Conservation (phyloP, 2,329 filamentous ascomycete species). For the Cladosporium sp. region DNA sequence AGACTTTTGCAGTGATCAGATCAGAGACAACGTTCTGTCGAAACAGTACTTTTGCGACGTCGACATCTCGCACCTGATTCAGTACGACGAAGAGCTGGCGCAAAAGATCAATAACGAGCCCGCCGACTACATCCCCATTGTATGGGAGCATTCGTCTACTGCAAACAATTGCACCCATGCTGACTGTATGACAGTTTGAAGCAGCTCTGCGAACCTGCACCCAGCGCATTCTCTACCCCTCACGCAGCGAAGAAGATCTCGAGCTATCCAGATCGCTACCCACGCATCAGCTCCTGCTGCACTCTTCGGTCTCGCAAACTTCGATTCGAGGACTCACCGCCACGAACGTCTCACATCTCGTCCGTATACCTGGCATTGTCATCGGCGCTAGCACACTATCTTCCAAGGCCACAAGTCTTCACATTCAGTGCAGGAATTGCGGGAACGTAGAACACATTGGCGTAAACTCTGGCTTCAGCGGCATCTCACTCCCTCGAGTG, state of each 20-base stretch:
- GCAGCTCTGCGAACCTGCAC: constrained; percentile 83
- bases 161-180: constrained; percentile 12
- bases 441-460: constrained; percentile 63
- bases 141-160: constrained; percentile 38
- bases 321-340: constrained; percentile 93
- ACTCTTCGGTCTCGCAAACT: constrained; percentile 83
- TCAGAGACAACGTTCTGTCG: constrained; percentile 87
- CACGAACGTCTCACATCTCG: constrained; percentile 86
- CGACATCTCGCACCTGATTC: constrained; percentile 91
- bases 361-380: constrained; percentile 93
- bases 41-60: constrained; percentile 96
- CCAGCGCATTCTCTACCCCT: constrained; percentile 85
- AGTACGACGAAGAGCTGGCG: constrained; percentile 90
- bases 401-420: constrained; percentile 82
- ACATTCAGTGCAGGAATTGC: constrained; percentile 85
- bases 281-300: constrained; percentile 88
- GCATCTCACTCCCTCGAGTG: constrained; percentile 73
- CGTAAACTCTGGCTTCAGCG: constrained; percentile 79
- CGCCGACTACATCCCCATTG: constrained; percentile 84
- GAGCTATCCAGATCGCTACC: constrained; percentile 43
- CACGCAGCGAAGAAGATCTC: constrained; percentile 58
- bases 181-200: constrained; percentile 64
- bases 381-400: constrained; percentile 96
- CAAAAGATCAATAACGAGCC: constrained; percentile 85
- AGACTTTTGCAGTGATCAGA: constrained; percentile 65